Evolutionary conservation across 2,329 filamentous ascomycete genomes (phyloP).

Genomic region (Trichoderma sp.): DNA sequence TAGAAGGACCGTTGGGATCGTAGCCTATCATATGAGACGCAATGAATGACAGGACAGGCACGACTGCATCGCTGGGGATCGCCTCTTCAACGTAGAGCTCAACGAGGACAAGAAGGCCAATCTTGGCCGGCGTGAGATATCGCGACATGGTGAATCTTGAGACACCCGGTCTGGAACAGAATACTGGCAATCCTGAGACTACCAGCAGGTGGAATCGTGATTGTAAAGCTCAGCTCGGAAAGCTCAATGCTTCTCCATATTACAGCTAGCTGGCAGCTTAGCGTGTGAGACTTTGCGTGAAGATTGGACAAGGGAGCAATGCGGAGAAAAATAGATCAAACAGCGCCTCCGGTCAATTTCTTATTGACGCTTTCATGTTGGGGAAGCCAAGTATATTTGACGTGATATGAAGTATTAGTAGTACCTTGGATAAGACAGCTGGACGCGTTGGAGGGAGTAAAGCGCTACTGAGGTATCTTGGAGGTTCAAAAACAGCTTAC

Average conservation of each 20-base stretch:
- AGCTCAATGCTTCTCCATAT: conserved; percentile 7
- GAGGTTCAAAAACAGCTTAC: not conserved
- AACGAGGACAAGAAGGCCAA: conserved; percentile 78
- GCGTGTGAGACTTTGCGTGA: not conserved
- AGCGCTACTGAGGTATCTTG: not conserved
- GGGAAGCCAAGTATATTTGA: not conserved
- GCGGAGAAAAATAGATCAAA: not conserved
- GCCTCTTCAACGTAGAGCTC: conserved; percentile 76
- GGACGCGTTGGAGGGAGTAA: not conserved
- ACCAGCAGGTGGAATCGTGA: not conserved
- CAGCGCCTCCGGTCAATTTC: not conserved
- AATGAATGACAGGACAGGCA: conserved; percentile 78
- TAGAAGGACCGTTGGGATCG: conserved; percentile 31
- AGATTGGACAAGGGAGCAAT: not conserved
- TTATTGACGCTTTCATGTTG: not conserved
- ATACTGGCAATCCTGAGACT: not conserved
- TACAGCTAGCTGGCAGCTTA: not conserved
- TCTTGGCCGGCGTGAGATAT: conserved; percentile 85
- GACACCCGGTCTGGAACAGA: not conserved
- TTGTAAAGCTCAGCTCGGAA: not conserved
- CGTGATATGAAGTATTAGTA: not conserved
- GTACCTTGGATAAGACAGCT: not conserved
- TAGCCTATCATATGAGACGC: conserved; percentile 66
- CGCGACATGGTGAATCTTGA: conserved; percentile 62
- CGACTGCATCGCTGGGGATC: conserved; percentile 68